Base-by-base conservation (phyloP, 106 monocot genomes). In the Dendrobium nobile region DNA sequence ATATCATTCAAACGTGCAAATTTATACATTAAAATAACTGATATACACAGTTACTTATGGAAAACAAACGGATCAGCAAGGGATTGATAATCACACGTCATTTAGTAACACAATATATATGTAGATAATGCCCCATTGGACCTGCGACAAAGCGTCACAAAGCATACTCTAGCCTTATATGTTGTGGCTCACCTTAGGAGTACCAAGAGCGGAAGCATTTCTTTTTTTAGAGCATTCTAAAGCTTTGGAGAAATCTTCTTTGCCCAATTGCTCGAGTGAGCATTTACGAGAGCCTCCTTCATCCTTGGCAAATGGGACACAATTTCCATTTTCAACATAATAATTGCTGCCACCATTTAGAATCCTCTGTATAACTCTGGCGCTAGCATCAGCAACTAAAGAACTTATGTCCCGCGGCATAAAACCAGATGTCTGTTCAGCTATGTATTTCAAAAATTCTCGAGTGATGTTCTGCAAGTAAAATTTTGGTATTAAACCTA, bases 221-320 rank as follows among this genome's bases (percentile, higher is more conserved):
- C 93, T 87, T 90, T 93, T 95, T 91, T 93, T 99, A 74, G 87
- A 88, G 70, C 91, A 79, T 72, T 95, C 99, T 82, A 99, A 77
- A 58, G 99, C 92, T 83, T 85, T 83, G 31, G 75, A 79, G 22
- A 99, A 86, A 64, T 95, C 93, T 80, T 92, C 92, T 81, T 78
- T 90, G 0, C 40, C 67, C 37, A 93, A 67, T 24, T 61, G 81
- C 55, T 82, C 42, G 5, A 22, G 26, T 67, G 44, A 48, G 79
- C 48, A 10, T 80, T 4, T 78, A 28, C 41, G 2, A 45, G 45
- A 65, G 1, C 68, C 83, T 67, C 77, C 47, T 16, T 85, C 67
- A 82, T 82, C 79, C 45, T 73, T 42, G 75, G 13, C 24, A 41
- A 70, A 41, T 11, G 47, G 16, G 75, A 56, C 58, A 16, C 61